These are phyloP conservation scores for Salix udensis DNA, from an alignment of 345 rosid genomes.

Conservation along the genomic window DNA sequence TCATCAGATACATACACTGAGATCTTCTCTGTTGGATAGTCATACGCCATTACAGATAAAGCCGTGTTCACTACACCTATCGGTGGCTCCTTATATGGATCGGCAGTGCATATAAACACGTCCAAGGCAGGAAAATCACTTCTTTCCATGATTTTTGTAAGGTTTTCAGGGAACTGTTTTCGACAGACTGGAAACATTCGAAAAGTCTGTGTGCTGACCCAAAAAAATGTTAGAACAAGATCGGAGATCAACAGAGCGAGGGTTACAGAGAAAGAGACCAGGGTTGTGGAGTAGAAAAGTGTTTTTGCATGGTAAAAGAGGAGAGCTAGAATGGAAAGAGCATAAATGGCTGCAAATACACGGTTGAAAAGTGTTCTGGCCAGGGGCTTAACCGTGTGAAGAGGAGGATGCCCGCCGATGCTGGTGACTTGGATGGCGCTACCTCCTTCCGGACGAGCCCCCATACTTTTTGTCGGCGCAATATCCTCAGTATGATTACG, in stretches of 20 bases:
- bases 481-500: neutral
- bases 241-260: conserved; percentile 47
- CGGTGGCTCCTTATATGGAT: conserved; percentile 28
- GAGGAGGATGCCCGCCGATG: conserved; percentile 11
- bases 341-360: conserved; percentile 42
- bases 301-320: conserved; percentile 43
- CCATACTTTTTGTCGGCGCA: neutral
- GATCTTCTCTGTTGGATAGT: conserved; percentile 64
- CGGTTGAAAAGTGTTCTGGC: conserved; percentile 45
- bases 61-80: conserved; percentile 59
- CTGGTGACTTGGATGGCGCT: neutral
- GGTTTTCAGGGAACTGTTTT: conserved; percentile 17
- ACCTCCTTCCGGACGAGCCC: neutral
- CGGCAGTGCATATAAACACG: conserved; percentile 54
- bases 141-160: neutral
- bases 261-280: conserved; percentile 13
- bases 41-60: conserved; percentile 69
- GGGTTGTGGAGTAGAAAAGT: conserved; percentile 32
- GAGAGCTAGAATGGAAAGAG: conserved; percentile 47
- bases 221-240: conserved; percentile 55
- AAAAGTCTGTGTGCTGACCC: conserved; percentile 34
- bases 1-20: conserved; percentile 44
- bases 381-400: conserved; percentile 39
- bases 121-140: conserved; percentile 34
- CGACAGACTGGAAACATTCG: conserved; percentile 10